Conservation (phyloP, 257 asterid genomes). For the Pogostemon cablin region DNA sequence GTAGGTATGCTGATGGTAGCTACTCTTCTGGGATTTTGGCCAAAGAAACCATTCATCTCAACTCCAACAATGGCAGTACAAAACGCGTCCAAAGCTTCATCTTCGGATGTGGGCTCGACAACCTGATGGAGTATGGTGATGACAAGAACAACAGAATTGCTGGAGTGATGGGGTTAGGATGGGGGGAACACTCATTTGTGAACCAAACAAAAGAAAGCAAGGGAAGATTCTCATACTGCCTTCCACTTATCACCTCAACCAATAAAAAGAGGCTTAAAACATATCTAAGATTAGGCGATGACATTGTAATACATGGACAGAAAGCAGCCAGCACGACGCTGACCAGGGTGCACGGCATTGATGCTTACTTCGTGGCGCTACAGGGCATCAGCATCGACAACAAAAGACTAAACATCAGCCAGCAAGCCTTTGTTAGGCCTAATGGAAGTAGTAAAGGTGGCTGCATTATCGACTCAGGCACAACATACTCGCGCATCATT, state of each 20-base stretch:
- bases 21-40: conserved; percentile 10
- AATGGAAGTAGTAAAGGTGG: neutral
- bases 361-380: neutral
- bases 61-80: neutral
- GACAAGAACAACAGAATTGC: conserved; percentile 13
- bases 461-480: conserved; percentile 22
- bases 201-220: conserved; percentile 19
- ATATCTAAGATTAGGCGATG: conserved; percentile 26
- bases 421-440: neutral
- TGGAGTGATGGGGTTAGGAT: conserved; percentile 27
- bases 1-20: neutral
- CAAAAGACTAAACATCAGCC: conserved; percentile 23
- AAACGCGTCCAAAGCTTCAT: neutral
- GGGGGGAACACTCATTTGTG: conserved; percentile 14
- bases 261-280: conserved; percentile 9
- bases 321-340: neutral
- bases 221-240: conserved; percentile 25
- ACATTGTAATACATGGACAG: neutral
- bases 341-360: neutral
- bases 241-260: neutral
- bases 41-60: conserved; percentile 17
- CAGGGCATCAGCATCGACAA: conserved; percentile 26
- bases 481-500: conserved; percentile 5
- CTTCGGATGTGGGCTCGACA: conserved; percentile 28
- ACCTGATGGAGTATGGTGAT: neutral